phyloP scores from a whole-genome alignment of 139 green algal genomes.

The Tetraselmis striata region DNA sequence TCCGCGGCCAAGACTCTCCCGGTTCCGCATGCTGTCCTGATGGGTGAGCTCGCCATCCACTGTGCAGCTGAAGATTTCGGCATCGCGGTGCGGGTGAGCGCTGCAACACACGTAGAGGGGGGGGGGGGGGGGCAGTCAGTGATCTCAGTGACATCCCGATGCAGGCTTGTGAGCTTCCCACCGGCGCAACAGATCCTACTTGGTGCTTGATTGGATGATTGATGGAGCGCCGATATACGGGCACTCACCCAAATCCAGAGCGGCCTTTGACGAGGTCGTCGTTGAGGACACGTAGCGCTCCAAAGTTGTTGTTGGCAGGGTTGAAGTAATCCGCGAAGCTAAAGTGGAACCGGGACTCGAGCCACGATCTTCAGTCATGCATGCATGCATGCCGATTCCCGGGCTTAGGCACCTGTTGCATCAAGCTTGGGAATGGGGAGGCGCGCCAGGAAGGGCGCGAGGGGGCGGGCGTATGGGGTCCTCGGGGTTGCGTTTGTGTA shows the following conservation, averaged over 20 bases:
- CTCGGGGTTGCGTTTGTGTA: too few relatives aligned
- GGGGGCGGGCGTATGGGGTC: too few relatives aligned
- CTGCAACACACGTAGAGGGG: slow-evolving; percentile 30
- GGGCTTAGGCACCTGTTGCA: too few relatives aligned
- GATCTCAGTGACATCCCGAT: too few relatives aligned
- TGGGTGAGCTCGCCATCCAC: slow-evolving; percentile 60
- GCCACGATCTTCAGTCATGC: too few relatives aligned
- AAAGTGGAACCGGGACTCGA: slow-evolving; percentile 68
- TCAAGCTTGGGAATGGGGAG: too few relatives aligned
- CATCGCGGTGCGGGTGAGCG: slow-evolving; percentile 57
- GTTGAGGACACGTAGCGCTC: slow-evolving; percentile 58
- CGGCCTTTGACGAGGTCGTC: slow-evolving; percentile 66
- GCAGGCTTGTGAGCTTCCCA: too few relatives aligned
- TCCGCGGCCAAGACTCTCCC: slow-evolving; percentile 38
- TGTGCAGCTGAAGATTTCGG: slow-evolving; percentile 71
- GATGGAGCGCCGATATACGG: not conserved
- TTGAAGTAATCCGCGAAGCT: slow-evolving; percentile 48
- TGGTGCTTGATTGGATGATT: not conserved
- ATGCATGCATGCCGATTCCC: too few relatives aligned
- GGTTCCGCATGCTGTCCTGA: slow-evolving; percentile 64
- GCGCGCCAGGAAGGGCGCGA: too few relatives aligned
- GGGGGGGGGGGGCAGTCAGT: too few relatives aligned
- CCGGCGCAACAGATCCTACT: not conserved
- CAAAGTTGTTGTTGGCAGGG: slow-evolving; percentile 42
- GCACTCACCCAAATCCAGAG: slow-evolving; percentile 57